phyloP scores from a whole-genome alignment of 768 basidiomycete genomes.

The Termitomyces sp. region DNA sequence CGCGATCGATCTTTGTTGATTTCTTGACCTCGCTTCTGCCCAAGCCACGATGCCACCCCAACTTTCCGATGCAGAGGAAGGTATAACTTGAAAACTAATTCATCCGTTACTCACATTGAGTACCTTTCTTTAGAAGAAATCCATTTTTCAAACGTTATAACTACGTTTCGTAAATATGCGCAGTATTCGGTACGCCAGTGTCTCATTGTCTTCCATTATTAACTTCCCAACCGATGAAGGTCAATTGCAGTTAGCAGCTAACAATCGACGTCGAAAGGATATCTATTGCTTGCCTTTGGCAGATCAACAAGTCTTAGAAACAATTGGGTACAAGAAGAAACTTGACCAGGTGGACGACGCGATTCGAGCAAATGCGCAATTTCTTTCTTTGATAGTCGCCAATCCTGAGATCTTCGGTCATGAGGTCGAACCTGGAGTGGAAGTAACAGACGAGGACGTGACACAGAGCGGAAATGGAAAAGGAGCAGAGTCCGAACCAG shows the following conservation, averaged over 20 bases:
- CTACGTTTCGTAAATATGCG: constrained; percentile 71
- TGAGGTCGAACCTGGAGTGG: constrained; percentile 29
- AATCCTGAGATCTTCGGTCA: constrained; percentile 80
- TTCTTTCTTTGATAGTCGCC: constrained; percentile 67
- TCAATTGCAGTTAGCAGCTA: constrained; percentile 36
- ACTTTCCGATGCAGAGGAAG: constrained; percentile 29
- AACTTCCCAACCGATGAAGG: constrained; percentile 7
- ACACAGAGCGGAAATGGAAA: constrained; percentile 3
- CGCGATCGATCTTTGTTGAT: background rate
- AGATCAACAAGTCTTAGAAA: constrained; percentile 64
- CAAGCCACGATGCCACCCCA: constrained; percentile 16
- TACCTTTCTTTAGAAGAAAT: constrained; percentile 45
- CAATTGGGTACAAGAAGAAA: constrained; percentile 72
- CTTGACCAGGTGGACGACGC: constrained; percentile 76
- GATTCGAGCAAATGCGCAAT: constrained; percentile 74
- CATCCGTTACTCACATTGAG: background rate
- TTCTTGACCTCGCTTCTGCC: background rate
- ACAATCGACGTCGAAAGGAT: constrained; percentile 69
- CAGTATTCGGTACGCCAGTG: constrained; percentile 55
- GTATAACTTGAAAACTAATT: constrained; percentile 12
- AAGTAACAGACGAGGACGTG: constrained; percentile 11
- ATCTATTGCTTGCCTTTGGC: constrained; percentile 60
- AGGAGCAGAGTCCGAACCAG: constrained; percentile 1
- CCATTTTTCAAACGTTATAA: constrained; percentile 72
- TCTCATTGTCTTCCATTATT: background rate